A percentile compares a stretch with the other conserved stretches of the same genome.
Evolutionary conservation across 2,329 filamentous ascomycete genomes (phyloP).

Genomic region (Aureobasidium sp.): DNA sequence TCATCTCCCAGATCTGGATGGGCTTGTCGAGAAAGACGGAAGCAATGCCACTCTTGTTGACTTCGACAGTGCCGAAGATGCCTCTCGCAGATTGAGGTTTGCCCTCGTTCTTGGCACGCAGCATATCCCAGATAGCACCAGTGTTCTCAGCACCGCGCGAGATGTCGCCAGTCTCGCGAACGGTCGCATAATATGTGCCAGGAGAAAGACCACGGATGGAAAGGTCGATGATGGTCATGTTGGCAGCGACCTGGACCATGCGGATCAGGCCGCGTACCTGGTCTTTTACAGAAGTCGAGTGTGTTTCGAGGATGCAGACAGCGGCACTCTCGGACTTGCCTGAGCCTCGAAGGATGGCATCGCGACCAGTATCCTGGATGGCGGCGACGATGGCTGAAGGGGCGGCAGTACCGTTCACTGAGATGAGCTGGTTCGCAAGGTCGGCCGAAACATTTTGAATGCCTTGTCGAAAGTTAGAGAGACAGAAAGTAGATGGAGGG

Average conservation of each 20-base stretch:
- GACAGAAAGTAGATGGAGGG: neutral
- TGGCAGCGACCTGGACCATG: conserved; percentile 83
- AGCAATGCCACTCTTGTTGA: conserved; percentile 69
- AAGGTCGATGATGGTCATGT: conserved; percentile 76
- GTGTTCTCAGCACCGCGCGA: conserved; percentile 75
- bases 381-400: conserved; percentile 84
- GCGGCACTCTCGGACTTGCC: conserved; percentile 85
- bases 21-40: conserved; percentile 73
- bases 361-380: conserved; percentile 82
- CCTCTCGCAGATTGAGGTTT: conserved; percentile 47
- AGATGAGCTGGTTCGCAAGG: conserved; percentile 74
- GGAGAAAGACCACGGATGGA: conserved; percentile 75
- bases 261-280: conserved; percentile 79
- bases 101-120: conserved; percentile 38
- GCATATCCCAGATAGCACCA: conserved; percentile 69
- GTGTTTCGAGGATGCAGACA: conserved; percentile 92
- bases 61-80: conserved; percentile 65
- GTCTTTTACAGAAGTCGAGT: conserved; percentile 52
- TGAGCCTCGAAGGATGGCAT: conserved; percentile 88
- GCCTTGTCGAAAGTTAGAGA: conserved; percentile 42
- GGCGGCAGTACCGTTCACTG: conserved; percentile 81
- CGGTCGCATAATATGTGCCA: conserved; percentile 75
- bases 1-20: conserved; percentile 91
- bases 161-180: conserved; percentile 82
- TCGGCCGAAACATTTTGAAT: conserved; percentile 78